Conservation (phyloP, 179 eudicot species). For the Beta lomatogona region DNA sequence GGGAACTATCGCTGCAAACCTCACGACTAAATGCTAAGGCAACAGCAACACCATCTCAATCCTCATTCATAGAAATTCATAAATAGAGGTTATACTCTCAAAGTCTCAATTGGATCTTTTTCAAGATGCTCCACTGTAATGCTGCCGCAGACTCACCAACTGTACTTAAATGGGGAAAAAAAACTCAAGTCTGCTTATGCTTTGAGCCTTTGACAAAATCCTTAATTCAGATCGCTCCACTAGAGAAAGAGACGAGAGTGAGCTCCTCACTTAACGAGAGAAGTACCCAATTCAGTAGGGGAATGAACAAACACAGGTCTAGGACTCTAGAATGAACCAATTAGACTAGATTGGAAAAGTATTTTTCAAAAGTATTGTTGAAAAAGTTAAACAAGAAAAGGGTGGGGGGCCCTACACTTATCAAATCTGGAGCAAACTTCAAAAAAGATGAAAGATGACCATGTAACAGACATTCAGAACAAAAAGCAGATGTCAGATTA, state of each 20-base stretch:
- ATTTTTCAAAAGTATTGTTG: background rate
- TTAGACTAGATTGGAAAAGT: background rate
- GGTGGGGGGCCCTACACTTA: background rate
- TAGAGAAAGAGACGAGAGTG: too few species aligned
- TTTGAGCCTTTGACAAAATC: background rate
- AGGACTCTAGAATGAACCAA: background rate
- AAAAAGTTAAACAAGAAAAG: background rate
- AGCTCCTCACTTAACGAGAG: background rate
- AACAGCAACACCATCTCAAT: background rate
- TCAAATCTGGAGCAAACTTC: conserved; percentile 1
- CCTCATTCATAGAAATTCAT: background rate
- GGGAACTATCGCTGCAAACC: background rate
- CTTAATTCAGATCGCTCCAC: background rate
- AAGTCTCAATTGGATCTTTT: background rate
- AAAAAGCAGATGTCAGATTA: background rate
- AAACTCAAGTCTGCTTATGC: conserved; percentile 1
- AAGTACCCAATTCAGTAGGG: background rate
- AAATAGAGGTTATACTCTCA: background rate
- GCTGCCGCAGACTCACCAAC: background rate
- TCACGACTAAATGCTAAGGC: background rate
- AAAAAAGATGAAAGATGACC: background rate
- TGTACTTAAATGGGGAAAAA: background rate
- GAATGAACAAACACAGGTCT: background rate
- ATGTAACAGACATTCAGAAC: background rate
- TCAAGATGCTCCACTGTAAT: background rate